Base-by-base conservation (phyloP, 1,284 basidiomycete genomes). In the Afroboletus lepidellus region DNA sequence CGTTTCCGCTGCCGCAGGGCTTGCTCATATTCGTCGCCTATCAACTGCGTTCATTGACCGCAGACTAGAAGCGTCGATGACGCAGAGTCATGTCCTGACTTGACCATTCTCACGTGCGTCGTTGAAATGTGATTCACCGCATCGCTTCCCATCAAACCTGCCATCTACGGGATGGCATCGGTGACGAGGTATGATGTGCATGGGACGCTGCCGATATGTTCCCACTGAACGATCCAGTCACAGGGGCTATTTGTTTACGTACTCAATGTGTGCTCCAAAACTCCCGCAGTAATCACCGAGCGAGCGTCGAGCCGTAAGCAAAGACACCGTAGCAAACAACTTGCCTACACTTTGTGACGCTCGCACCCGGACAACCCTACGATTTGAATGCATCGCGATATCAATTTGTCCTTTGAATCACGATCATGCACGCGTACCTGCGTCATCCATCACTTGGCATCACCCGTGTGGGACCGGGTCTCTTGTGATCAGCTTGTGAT, bases 211-310 rank as follows among this genome's bases (percentile, higher is more conserved):
- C 13, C 45, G 27, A 55, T 43, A 30, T 8, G 29, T 43, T 15
- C 29, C 43, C 15, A n/a, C 16, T n/a, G 16, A 18, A 25, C n/a
- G 11, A 34, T 3, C 21, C 18, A 41, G 16, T 33, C 8, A 45
- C 33, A 34, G 43, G 32, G 43, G 43, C 32, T 34, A 34, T 21
- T 43, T 18, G 4, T 15, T 43, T 43, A 23, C 42, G 42, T 16
- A 25, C 8, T 15, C 9, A 29, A 18, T 13, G n/a, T 42, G 9
- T 25, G 9, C 15, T 30, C n/a, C 7, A 5, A 15, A 48, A 32
- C 37, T 20, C 21, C 36, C 42, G 57, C 46, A 61, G 51, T 55
- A 38, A 57, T 46, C 33, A 36, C 50, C 45, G 44, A 29, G 25
- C 13, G 23, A 9, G 25, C 9, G 23, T 41, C 41, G 9, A 41